Evolutionary conservation across 768 basidiomycete genomes (phyloP), one percentile per base, ranked within the genome.

Genomic region (Asterophora parasitica): DNA sequence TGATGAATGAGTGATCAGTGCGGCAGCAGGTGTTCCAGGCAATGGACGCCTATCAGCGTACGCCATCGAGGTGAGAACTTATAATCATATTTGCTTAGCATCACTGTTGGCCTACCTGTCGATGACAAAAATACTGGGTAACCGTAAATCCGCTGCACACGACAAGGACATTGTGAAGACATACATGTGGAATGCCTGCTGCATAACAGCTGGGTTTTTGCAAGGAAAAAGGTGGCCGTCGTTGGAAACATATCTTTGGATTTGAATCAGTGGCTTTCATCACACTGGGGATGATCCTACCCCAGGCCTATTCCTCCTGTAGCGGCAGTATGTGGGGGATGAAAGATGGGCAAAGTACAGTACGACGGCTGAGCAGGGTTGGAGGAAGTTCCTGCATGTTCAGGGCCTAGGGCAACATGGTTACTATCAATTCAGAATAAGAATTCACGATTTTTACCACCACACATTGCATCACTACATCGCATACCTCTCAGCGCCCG

Each of bases 171-270:
- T 15, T 44, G 16, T 34, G 34, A 32, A 4, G 2, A 69, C 79
- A 49, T 58, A 82, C 78, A 83, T 78, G 58, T 83, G 81, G 63
- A 75, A 82, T 0, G 81, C 69, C 53, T 75, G 79, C 15, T 73
- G 74, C 60, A 76, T 58, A 7, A 73, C 64, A 0, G 65, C 66
- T 1, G 82, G 82, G 51, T 82, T 79, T 44, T 66, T 67, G 62
- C 81, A 83, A 1, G 58, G 23, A 48, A 79, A 83, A 9, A 67
- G 52, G 57, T 83, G 82, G 0, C 82, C 81, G 41, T 83, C 81
- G 16, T 63, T 64, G 3, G 81, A 82, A 34, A 78, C 51, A 52
- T 83, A 75, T 4, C 79, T 59, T 23, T 23, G 3, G 15, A 34
- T 17, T n/a, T 15, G 3, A n/a, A 30, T 42, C 3, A 15, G 33